Evolutionary conservation across 148 eudicot species (phyloP).

Genomic region (Cornus florida): DNA sequence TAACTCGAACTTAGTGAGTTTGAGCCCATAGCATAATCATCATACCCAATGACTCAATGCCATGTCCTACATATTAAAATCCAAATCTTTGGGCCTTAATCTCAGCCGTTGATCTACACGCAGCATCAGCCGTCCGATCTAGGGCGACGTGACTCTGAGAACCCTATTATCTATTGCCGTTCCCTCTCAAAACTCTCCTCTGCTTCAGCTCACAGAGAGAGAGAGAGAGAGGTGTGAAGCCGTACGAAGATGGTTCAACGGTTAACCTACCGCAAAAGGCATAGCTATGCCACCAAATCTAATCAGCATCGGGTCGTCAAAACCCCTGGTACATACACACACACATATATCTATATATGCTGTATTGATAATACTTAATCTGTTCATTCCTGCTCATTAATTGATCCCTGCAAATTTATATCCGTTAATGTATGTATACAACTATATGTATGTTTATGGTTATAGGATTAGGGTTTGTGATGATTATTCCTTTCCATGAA

Average conservation of each 20-base stretch:
- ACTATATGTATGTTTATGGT: too few relatives aligned
- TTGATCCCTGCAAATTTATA: too few relatives aligned
- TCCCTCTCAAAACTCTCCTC: not conserved
- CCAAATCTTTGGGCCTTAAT: not conserved
- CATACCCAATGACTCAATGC: too few relatives aligned
- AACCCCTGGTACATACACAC: constrained; percentile 56
- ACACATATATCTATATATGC: not conserved
- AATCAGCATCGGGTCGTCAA: constrained; percentile 69
- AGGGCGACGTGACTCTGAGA: not conserved
- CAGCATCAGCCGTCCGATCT: not conserved
- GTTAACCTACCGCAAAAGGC: constrained; percentile 52
- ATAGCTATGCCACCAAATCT: constrained; percentile 72
- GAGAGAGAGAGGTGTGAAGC: not conserved
- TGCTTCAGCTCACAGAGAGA: constrained; percentile 10
- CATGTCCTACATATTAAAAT: not conserved
- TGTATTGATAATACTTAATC: not conserved
- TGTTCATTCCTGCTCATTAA: too few relatives aligned
- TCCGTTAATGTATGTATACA: too few relatives aligned
- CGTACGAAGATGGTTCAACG: constrained; percentile 54
- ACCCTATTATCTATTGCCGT: not conserved
- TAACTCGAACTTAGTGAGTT: too few relatives aligned
- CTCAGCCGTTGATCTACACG: not conserved
- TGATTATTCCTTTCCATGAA: not conserved
- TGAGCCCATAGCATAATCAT: too few relatives aligned
- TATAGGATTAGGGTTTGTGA: not conserved